Evolutionary conservation across 805 yeast species (phyloP), one percentile per base, ranked within the genome.

Genomic region (Lachancea kluyveri): DNA sequence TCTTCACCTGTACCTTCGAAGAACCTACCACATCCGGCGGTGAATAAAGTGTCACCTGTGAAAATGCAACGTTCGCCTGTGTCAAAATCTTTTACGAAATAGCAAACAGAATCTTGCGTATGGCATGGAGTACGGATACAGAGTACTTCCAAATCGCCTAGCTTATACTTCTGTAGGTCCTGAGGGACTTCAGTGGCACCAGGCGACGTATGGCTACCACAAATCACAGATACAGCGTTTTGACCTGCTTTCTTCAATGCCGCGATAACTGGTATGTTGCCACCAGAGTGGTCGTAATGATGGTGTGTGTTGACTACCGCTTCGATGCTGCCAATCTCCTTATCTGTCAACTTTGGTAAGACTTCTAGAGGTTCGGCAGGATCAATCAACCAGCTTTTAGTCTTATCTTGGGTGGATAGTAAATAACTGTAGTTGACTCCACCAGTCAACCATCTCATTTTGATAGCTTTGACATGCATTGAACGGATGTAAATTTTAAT

Each of bases 61-160:
- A 92, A 86, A 2, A 92, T 87, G 3, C 81, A 87, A 41, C 66
- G 67, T 44, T 86, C 74, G 20, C 67, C 69, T 1, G 87, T 74
- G n/a, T 54, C 45, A 0, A 39, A 26, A 53, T 90, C 97, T 28
- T 64, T 64, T 0, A 73, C 86, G 46, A 59, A 81, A 59, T 86
- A 92, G 52, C 97, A 90, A 39, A 92, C 83, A 3, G 95, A 85
- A 59, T 92, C 99, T 59, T 82, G 92, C 0, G 99, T 92, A 57
- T 92, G 99, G 54, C 99, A 92, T 4, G 99, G 98, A 0, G 99
- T 92, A 59, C 90, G 90, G 23, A 90, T 65, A 1, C 96, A 94
- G 2, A 79, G 76, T 30, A 88, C 72, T 11, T 73, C 67, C 30
- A 90, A 52, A 40, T 69, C 56, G 5, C 55, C 58, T 31, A 56